phyloP scores from a whole-genome alignment of 345 rosid species.

The Erysimum cheiranthoides region DNA sequence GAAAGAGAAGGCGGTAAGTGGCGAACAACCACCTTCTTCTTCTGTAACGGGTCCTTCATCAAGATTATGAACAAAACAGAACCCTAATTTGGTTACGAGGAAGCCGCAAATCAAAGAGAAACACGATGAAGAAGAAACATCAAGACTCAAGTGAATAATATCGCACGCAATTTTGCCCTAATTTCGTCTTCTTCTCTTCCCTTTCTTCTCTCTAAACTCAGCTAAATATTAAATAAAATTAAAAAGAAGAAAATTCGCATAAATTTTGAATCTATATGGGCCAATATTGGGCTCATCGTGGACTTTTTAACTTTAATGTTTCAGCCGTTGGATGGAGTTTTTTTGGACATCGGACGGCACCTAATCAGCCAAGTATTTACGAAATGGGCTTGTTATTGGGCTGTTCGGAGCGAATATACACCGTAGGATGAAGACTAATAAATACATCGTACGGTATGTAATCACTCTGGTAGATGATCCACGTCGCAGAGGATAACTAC shows the following conservation, averaged over 20 bases:
- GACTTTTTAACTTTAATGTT: not conserved
- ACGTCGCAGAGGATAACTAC: conserved; percentile 8
- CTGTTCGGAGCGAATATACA: not conserved
- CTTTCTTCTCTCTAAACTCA: conserved; percentile 7
- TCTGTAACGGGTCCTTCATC: conserved; percentile 56
- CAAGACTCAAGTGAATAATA: conserved; percentile 15
- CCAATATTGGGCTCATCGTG: conserved; percentile 11
- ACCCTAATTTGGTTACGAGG: conserved; percentile 8
- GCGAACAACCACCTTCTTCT: conserved; percentile 74
- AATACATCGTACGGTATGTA: conserved; percentile 14
- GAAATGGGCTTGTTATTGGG: not conserved
- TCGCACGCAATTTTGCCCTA: conserved; percentile 46
- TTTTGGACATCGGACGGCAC: conserved; percentile 6
- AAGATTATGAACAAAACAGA: not conserved
- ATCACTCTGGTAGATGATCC: not conserved
- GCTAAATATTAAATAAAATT: not conserved
- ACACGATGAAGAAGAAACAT: conserved; percentile 37
- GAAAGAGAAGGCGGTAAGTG: conserved; percentile 77
- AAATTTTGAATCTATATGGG: not conserved
- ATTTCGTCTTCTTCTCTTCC: conserved; percentile 14
- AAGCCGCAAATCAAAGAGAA: conserved; percentile 11
- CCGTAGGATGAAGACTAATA: conserved; percentile 4
- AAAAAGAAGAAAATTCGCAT: not conserved
- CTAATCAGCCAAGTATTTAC: not conserved
- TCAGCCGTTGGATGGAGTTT: conserved; percentile 1